These are phyloP conservation scores for Anthracocystis walkeri DNA, from an alignment of 1,284 basidiomycete genomes.

Conservation along the genomic window DNA sequence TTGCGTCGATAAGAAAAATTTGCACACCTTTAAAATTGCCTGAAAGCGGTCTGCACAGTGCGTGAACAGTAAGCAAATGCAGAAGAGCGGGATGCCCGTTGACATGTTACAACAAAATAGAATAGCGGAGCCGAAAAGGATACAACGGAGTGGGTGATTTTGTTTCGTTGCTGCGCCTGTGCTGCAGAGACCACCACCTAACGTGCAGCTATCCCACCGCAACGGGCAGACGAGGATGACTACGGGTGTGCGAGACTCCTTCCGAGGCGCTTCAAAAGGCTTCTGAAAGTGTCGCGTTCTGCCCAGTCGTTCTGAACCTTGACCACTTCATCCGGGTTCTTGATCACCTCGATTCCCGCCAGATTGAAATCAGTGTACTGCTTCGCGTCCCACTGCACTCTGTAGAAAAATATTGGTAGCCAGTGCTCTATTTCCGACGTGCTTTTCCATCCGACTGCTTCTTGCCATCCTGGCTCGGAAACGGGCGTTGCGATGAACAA, in stretches of 20 bases:
- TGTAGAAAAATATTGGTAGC: constrained; percentile 20
- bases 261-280: constrained; percentile 2
- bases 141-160: too few species aligned
- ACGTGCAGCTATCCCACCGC: too few species aligned
- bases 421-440: background rate
- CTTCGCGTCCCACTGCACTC: background rate
- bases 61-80: too few species aligned
- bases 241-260: background rate
- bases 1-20: too few species aligned
- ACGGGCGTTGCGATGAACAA: constrained; percentile 20
- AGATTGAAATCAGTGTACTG: constrained; percentile 1
- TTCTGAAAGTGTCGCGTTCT: background rate
- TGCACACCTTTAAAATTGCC: too few species aligned
- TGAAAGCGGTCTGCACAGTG: too few species aligned
- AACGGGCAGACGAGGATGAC: background rate
- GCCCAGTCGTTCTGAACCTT: constrained; percentile 2
- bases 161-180: too few species aligned
- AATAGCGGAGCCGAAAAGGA: too few species aligned
- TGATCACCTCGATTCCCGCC: constrained; percentile 22
- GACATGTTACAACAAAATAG: too few species aligned
- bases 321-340: constrained; percentile 6
- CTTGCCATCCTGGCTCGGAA: background rate
- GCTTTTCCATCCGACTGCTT: background rate
- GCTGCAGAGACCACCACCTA: too few species aligned
- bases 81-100: too few species aligned